Base-by-base conservation (phyloP, 2,329 filamentous ascomycete species). In the Zymoseptoria brevis region DNA sequence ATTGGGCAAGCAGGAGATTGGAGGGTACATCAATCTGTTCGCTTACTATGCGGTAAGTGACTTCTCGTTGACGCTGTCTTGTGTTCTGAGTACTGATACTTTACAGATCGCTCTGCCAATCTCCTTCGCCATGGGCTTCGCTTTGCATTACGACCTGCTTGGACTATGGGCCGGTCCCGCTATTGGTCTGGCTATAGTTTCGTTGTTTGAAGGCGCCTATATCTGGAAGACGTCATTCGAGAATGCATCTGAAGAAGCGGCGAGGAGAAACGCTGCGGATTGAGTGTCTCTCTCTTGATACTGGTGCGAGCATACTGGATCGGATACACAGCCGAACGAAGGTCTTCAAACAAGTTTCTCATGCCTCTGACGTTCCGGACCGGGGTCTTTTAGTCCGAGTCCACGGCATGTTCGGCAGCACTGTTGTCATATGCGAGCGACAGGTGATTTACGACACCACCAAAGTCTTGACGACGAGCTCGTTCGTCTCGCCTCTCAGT, bases 1-100 rank as follows among this genome's bases (percentile, higher is more conserved):
- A 11, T 83, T 97, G 16, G 94, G 94, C 2, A 84, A 89, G 59
- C 93, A 97, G 74, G 86, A 90, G 64, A 86, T 97, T 58, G 93
- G 93, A 11, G 92, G 93, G 0, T 96, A 93, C 67, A 86, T 92
- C 7, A 95, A 94, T 69, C 76, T 97, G 2, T 83, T 90, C 54
- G 87, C 87, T 21, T 96, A 96, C 76, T 99, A 97, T 74, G 77
- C 83, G 19, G 81, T 73, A 66, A 63, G 71, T 22, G 21, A 22
- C 21, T 22, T 22, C 21, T 22, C 21, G 21, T 22, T 22, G 21
- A 22, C 21, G 21, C 21, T 22, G 21, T 22, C 21, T 22, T 22
- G 21, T 22, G 21, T 2, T 22, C 21, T 22, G 21, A 22, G 9
- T 21, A 13, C 50, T 24, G 22, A 24, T 24, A 4, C 22, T 29